Evolutionary conservation across 768 basidiomycete genomes (phyloP).

Genomic region (Hemileccinum impolitum): DNA sequence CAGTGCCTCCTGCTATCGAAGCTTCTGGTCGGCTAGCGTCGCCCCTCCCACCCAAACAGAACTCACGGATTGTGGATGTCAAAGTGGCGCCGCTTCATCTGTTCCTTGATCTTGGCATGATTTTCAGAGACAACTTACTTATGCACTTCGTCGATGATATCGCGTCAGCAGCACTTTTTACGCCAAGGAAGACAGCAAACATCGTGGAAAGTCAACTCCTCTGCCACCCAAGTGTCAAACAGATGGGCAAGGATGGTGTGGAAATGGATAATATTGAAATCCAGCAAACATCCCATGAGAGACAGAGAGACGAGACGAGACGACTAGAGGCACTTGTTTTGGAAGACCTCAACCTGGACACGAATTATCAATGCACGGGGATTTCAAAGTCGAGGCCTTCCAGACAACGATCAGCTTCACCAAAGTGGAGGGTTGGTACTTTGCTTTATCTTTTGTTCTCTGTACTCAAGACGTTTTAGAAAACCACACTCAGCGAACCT

Average conservation of each 20-base stretch:
- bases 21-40: constrained; percentile 6
- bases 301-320: constrained; percentile 35
- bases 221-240: constrained; percentile 2
- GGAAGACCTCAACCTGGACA: constrained; percentile 55
- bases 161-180: constrained; percentile 18
- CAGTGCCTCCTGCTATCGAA: constrained; percentile 19
- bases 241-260: constrained; percentile 10
- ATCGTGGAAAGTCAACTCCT: not conserved
- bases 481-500: constrained; percentile 1
- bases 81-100: constrained; percentile 63
- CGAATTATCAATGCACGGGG: constrained; percentile 38
- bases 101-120: constrained; percentile 64
- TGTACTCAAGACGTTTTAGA: constrained; percentile 13
- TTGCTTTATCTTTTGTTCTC: not conserved
- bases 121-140: constrained; percentile 37
- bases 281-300: constrained; percentile 14
- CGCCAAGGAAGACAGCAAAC: constrained; percentile 2
- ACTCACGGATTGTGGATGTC: constrained; percentile 25
- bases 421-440: constrained; percentile 17
- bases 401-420: constrained; percentile 2
- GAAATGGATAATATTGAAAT: constrained; percentile 25
- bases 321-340: constrained; percentile 50
- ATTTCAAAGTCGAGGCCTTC: constrained; percentile 5
- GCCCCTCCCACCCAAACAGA: constrained; percentile 1
- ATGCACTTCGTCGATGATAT: constrained; percentile 50